Evolutionary conservation across 441 rosid species (phyloP), one percentile per base, ranked within the genome.

Genomic region (Rhodomyrtus psidioides): DNA sequence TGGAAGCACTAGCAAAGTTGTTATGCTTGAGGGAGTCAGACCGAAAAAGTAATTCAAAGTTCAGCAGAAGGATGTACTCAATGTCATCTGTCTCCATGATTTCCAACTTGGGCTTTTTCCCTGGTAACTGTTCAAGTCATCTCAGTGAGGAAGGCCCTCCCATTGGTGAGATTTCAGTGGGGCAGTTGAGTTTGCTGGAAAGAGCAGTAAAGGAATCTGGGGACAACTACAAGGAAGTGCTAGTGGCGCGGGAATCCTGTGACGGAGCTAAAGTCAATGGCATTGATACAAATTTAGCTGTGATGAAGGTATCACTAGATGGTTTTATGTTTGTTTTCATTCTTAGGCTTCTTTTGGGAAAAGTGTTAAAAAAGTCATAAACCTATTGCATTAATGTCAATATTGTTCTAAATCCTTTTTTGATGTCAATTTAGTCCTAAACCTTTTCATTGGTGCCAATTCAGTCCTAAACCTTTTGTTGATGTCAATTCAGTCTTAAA

Each of bases 261-360:
- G 93, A 94, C 93, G 98, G 93, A 86, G 98, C 93, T 30, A 96
- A 95, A 92, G 98, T 94, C 46, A 96, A 97, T 51, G 98, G 99
- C 44, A 92, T 97, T 86, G 98, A 96, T 89, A 94, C 98, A 86
- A 97, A 97, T 89, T 57, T 95, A 91, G 98, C 98, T 30, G 95
- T 97, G 82, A 97, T 97, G 98, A 96, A 97, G 98, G 99, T 96
- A 92, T 86, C 65, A 19, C 76, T 65, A 19, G 46, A 34, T 34
- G 46, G 76, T 34, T 65, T 65, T 65, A 0, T 34, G 46, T 65
- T 19, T 10, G 76, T 34, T 2, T 65, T 65, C 46, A 16, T 28
- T 60, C 74, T 16, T 60, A 28, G 74, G 74, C 74, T 28, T 28
- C 42, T 28, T 60, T 16, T 28, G 34, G 34, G 4, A 34, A 34